A percentile compares a stretch with the other conserved stretches of the same genome.
phyloP scores from a whole-genome alignment of 2,329 filamentous ascomycete genomes.

The Akanthomyces uredinophilus region DNA sequence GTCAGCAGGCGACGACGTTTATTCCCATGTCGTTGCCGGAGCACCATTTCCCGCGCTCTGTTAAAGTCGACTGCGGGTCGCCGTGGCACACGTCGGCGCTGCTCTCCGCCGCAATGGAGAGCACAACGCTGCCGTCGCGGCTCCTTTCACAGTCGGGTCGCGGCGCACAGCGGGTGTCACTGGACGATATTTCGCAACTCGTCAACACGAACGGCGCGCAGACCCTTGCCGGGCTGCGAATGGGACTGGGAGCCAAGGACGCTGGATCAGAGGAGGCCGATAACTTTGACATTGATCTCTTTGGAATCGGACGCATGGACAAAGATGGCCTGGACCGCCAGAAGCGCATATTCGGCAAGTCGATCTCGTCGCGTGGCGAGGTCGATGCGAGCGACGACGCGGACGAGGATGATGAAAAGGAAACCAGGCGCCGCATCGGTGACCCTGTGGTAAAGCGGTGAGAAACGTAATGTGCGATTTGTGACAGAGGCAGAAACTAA shows the following conservation, averaged over 20 bases:
- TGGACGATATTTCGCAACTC: conserved; percentile 59
- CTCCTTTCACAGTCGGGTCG: conserved; percentile 41
- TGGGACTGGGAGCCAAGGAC: conserved; percentile 48
- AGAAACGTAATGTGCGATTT: not conserved
- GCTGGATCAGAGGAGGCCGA: conserved; percentile 26
- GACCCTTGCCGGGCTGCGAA: conserved; percentile 67
- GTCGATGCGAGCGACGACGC: conserved; percentile 5
- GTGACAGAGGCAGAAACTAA: not conserved
- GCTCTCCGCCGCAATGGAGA: conserved; percentile 72
- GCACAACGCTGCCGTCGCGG: conserved; percentile 69
- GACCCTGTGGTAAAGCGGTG: conserved; percentile 15
- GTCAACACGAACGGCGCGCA: conserved; percentile 75
- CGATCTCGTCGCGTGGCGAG: conserved; percentile 11
- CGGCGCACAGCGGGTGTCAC: conserved; percentile 38
- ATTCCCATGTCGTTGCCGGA: conserved; percentile 68
- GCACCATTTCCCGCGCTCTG: conserved; percentile 46
- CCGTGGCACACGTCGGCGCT: conserved; percentile 78
- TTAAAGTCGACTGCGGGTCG: conserved; percentile 58
- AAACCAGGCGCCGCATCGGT: conserved; percentile 14
- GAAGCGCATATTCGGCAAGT: conserved; percentile 17
- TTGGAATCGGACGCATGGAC: conserved; percentile 19
- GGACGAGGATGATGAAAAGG: conserved; percentile 11
- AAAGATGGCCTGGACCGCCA: conserved; percentile 7
- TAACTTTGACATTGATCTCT: conserved; percentile 27
- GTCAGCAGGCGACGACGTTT: conserved; percentile 68